Base-by-base conservation (phyloP, 371 early-diverging fungal genomes). In the Synchytrium microbalum region DNA sequence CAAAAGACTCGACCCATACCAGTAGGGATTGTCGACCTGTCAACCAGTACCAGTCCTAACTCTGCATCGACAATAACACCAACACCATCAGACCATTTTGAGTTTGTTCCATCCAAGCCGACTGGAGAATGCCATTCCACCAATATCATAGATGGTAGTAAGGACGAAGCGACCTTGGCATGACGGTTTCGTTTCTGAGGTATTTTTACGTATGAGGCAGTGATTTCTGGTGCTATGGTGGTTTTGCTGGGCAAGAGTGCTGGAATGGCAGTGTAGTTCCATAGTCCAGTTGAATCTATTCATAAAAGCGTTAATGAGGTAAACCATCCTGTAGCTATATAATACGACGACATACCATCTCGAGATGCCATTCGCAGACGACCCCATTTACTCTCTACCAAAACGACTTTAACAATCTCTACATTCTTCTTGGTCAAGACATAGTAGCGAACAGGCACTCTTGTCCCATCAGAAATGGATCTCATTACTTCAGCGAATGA, bases 301-400 rank as follows among this genome's bases (percentile, higher is more conserved):
- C 13, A 24, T 26, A 24, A 56, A 56, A 51, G 23, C 14, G 23
- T 51, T 51, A 51, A 14, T 23, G 51, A 14, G 14, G 23, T 23
- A n/a, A n/a, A n/a, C n/a, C n/a, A n/a, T n/a, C n/a, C 51, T 14
- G 14, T 51, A 23, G 23, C 51, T 51, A 14, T 51, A 23, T 51
- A 23, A 51, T 51, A 14, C 23, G 51, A 51, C 51, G 60, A 24
- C 24, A 13, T 56, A 73, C 86, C 92, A 73, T 93, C 88, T 62
- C 96, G 83, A 2, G 75, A 70, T n/a, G 88, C 91, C 68, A 91
- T 53, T 57, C 86, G 75, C 69, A 90, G 88, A 19, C 76, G 75
- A 64, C 87, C 83, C 95, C 95, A 95, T 67, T 89, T 88, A 56
- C 90, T 80, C 62, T 91, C 89, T 1, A 92, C 79, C 32, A 81